Evolutionary conservation across 495 filamentous ascomycete genomes (phyloP), one percentile per base, ranked within the genome.

Genomic region (Trichocladium antarcticum): DNA sequence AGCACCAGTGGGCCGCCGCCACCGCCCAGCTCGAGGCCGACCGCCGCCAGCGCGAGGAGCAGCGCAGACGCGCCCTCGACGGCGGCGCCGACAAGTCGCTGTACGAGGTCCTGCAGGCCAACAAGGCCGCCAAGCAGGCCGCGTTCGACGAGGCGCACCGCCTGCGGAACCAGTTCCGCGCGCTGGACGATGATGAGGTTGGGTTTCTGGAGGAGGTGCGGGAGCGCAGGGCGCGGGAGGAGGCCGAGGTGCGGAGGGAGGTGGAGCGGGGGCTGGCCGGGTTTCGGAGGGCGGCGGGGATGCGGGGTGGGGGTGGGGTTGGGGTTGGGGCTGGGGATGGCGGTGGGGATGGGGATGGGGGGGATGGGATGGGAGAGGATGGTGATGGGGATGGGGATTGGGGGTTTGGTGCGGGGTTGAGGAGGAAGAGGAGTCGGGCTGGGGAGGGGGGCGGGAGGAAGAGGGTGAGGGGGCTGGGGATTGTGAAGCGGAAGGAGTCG

Each of bases 41-140:
- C 42, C 58, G 71, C 32, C 74, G 75, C 38, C 70, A 73, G 49
- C 72, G 74, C 34, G 80, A 83, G 53, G 78, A 79, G 27, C 73
- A 78, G 50, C 59, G 68, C 57, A 57, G 36, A 31, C 63, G 73
- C 35, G 73, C 72, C 29, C 36, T 12, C 32, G n/a, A 14, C 1
- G 65, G 69, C 40, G 76, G 80, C 50, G 67, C 76, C 39, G 74
- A 68, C 12, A 56, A 83, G 69, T 84, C 80, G 41, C 73, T 98
- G 32, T 98, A 73, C 62, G 92, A 95, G 40, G 78, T 90, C 6
- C 67, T 98, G 42, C 82, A 97, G 69, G 85, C 83, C 47, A 97
- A 97, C 63, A 97, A 97, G 80, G 88, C 85, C 62, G 87, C 87
- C 54, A 97, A 97, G 66, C 88, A 97, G 69, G 89, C 94, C 59